Percentiles rank a stretch among this genome's conserved stretches.
phyloP scores from a whole-genome alignment of 371 early-diverging fungal genomes.

The Umbelopsis sp. region DNA sequence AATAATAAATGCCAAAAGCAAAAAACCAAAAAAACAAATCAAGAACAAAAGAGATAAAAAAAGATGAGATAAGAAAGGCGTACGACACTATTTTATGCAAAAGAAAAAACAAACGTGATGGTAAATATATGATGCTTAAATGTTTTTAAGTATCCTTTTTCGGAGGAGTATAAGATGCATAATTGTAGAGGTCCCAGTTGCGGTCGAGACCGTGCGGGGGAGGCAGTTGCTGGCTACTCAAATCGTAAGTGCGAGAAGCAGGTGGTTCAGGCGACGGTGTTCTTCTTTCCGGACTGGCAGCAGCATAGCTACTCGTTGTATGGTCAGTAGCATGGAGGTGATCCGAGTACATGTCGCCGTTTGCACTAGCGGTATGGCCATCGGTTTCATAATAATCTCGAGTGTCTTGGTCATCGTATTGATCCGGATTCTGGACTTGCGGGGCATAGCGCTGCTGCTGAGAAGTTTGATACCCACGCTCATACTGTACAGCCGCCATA shows the following conservation, averaged over 20 bases:
- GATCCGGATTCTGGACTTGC: neutral
- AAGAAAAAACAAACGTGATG: no score
- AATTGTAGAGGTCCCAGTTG: conserved; percentile 8
- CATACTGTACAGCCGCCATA: neutral
- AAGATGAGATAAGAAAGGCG: no score
- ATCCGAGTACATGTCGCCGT: no score
- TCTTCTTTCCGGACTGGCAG: no score
- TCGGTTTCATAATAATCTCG: neutral
- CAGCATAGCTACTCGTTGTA: no score
- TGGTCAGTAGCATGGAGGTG: no score
- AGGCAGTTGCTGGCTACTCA: neutral
- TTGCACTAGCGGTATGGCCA: neutral
- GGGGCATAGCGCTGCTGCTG: neutral
- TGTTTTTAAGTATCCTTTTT: neutral
- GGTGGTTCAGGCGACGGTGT: no score
- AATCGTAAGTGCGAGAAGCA: no score
- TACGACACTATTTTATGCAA: no score
- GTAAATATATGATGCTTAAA: neutral
- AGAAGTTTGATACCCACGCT: neutral
- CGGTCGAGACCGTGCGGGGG: conserved; percentile 4
- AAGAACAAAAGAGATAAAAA: no score
- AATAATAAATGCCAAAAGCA: no score
- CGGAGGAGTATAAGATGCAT: neutral
- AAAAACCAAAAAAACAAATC: no score
- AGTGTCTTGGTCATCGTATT: neutral